Base-by-base conservation (phyloP, 1,284 basidiomycete genomes). In the Singerocomus inundabilis region DNA sequence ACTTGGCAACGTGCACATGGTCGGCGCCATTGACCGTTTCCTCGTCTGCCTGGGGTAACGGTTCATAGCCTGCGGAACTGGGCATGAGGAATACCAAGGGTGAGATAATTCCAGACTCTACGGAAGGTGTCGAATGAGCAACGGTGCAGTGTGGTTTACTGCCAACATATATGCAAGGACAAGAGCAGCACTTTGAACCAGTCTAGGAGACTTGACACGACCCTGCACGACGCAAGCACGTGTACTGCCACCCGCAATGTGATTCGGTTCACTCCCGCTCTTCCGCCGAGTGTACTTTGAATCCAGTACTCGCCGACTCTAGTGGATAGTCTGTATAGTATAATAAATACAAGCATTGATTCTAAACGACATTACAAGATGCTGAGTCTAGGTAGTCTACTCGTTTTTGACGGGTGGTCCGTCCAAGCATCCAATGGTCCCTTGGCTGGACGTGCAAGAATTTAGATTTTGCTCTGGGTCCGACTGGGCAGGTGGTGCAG, bases 51-150 rank as follows among this genome's bases (percentile, higher is more conserved):
- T 86, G 83, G 1, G 80, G 67, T 48, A 91, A 71, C 7, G 79
- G 83, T 59, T 88, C 82, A 57, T 91, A 91, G 41, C 83, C 85
- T 38, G 64, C 43, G 25, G 79, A 68, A 55, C 72, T 75, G 28
- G 80, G 75, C 80, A 83, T 79, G 49, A 50, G 34, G 44, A 45
- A 37, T 31, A 21, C 48, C 32, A 26, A 41, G 42, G 25, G 44
- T 26, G 45, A 48, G 59, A 51, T 34, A 31, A 18, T 9, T 26
- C 11, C 37, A 42, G 32, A 44, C 32, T 51, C 21, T 30, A 18
- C 26, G 34, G 21, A 15, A 36, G 37, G 8, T 32, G 45, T 57
- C 31, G 39, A 33, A 52, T 37, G 45, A 35, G 38, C 45, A 39
- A 37, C 25, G 13, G 40, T 42, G 46, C 48, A 63, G 46, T 51